A percentile compares a stretch with the other conserved stretches of the same genome.
Evolutionary conservation across 2,329 filamentous ascomycete species (phyloP).

Genomic region (Fusarium solani-melongenae): DNA sequence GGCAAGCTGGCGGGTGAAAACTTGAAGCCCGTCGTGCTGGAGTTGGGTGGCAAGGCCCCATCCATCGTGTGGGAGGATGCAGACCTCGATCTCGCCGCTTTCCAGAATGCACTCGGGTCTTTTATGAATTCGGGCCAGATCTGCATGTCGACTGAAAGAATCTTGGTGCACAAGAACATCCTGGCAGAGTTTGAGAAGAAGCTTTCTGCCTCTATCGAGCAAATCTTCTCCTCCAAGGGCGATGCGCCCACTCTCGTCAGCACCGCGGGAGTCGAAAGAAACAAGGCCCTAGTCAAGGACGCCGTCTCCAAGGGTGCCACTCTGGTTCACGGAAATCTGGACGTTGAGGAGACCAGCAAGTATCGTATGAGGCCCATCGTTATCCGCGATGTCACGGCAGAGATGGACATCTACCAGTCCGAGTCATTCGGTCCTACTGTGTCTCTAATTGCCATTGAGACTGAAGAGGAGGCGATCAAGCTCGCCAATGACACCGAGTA

Average conservation of each 20-base stretch:
- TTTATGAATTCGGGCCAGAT: conserved; percentile 83
- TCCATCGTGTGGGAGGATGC: conserved; percentile 85
- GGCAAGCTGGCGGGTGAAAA: conserved; percentile 75
- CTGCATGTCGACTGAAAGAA: conserved; percentile 86
- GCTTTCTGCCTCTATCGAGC: conserved; percentile 52
- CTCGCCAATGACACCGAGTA: conserved; percentile 87
- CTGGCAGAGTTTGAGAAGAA: conserved; percentile 58
- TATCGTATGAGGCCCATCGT: conserved; percentile 72
- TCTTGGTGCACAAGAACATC: conserved; percentile 67
- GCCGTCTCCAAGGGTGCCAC: conserved; percentile 75
- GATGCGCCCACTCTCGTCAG: conserved; percentile 78
- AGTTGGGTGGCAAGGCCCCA: conserved; percentile 85
- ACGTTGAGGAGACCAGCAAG: conserved; percentile 46
- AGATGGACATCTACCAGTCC: conserved; percentile 79
- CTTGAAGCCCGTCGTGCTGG: conserved; percentile 83
- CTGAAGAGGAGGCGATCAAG: conserved; percentile 76
- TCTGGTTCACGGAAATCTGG: conserved; percentile 54
- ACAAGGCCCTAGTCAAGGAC: conserved; percentile 73
- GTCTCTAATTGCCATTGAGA: conserved; percentile 72
- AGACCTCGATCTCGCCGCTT: conserved; percentile 76
- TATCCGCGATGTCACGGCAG: conserved; percentile 68
- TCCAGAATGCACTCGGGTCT: conserved; percentile 74
- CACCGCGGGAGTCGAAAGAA: conserved; percentile 72
- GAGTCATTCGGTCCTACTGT: conserved; percentile 85
- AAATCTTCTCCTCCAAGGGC: conserved; percentile 64